Percentiles rank a stretch among this genome's conserved stretches.
These are phyloP conservation scores for Ustilago cynodontis DNA, from an alignment of 1,284 basidiomycete genomes.

Conservation along the genomic window DNA sequence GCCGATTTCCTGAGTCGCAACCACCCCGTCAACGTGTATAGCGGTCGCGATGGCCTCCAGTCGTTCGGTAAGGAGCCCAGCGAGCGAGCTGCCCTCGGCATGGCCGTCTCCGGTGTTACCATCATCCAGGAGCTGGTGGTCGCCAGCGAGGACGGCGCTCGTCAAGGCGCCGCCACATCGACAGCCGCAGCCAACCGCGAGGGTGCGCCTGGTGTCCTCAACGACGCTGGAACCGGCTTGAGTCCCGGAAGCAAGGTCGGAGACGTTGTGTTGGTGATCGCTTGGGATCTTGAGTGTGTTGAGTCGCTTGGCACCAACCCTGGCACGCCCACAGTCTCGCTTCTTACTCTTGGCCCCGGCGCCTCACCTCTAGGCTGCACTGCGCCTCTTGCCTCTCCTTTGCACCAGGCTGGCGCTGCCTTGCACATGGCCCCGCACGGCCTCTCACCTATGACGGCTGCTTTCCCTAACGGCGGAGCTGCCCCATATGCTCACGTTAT, in stretches of 20 bases:
- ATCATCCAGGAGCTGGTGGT: constrained; percentile 71
- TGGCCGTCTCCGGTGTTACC: constrained; percentile 68
- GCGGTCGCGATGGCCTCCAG: constrained; percentile 47
- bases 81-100: constrained; percentile 67
- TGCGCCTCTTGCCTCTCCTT: constrained; percentile 42
- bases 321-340: constrained; percentile 61
- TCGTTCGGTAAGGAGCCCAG: constrained; percentile 68
- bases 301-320: constrained; percentile 61
- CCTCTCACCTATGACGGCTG: constrained; percentile 41
- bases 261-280: constrained; percentile 70
- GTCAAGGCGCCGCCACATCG: neutral
- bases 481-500: constrained; percentile 15
- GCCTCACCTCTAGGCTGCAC: constrained; percentile 43
- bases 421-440: constrained; percentile 33
- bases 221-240: constrained; percentile 31
- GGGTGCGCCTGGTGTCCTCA: constrained; percentile 26
- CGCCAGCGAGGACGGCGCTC: constrained; percentile 44
- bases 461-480: constrained; percentile 22
- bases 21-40: constrained; percentile 65
- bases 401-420: constrained; percentile 27
- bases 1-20: constrained; percentile 68
- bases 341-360: constrained; percentile 45
- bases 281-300: constrained; percentile 70
- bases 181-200: constrained; percentile 17
- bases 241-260: constrained; percentile 69